These are phyloP conservation scores for Dillenia suffruticosa DNA, from an alignment of 164 flowering plant genomes.

Conservation along the genomic window DNA sequence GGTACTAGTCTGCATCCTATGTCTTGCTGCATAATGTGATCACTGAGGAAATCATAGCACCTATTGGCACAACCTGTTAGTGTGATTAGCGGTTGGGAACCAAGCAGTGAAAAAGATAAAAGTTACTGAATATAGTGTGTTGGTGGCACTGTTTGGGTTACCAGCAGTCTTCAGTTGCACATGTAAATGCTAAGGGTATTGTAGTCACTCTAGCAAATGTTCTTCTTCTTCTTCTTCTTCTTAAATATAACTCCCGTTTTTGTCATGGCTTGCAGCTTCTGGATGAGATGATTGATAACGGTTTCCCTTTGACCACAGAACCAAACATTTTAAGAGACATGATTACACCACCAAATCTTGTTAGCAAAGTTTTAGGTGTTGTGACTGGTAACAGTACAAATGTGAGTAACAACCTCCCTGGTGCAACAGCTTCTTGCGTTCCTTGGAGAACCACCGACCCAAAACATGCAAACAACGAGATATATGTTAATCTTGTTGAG, in stretches of 20 bases:
- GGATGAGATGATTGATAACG: conserved; percentile 99
- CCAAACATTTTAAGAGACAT: conserved; percentile 87
- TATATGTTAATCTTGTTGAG: conserved; percentile 87
- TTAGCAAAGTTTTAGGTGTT: conserved; percentile 90
- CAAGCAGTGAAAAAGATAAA: no score
- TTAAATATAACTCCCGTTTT: not conserved
- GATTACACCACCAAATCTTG: conserved; percentile 95
- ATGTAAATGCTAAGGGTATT: no score
- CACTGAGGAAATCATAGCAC: not conserved
- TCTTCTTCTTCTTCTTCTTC: no score
- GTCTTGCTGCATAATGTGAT: not conserved
- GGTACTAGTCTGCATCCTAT: conserved; percentile 37
- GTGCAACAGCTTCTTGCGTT: conserved; percentile 81
- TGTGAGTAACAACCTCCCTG: conserved; percentile 86
- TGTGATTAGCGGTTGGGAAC: no score
- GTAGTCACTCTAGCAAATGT: not conserved
- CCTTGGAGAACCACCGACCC: conserved; percentile 88
- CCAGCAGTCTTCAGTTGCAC: no score
- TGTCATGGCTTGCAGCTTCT: conserved; percentile 67
- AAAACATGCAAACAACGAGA: conserved; percentile 85
- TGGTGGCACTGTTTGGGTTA: no score
- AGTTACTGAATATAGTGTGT: no score
- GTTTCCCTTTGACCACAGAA: conserved; percentile 96
- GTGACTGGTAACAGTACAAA: conserved; percentile 91
- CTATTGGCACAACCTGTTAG: no score